These are phyloP conservation scores for Starmerella bombi DNA, from an alignment of 805 yeast species.

Conservation along the genomic window DNA sequence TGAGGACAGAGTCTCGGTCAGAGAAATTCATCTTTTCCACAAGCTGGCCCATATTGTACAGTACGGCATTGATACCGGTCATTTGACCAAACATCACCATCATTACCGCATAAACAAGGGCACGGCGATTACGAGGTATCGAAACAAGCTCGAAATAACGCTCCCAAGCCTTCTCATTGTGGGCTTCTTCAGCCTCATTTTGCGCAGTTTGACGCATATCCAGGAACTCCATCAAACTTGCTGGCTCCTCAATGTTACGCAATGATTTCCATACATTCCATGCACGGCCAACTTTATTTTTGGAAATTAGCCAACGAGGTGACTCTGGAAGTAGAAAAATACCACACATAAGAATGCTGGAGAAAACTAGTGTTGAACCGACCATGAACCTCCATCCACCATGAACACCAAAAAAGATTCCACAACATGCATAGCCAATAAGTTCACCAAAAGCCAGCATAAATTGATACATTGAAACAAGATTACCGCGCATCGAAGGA, in stretches of 20 bases:
- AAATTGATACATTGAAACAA: slow-evolving; percentile 51
- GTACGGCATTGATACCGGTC: slow-evolving; percentile 55
- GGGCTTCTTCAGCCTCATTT: slow-evolving; percentile 30
- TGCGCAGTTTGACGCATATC: slow-evolving; percentile 43
- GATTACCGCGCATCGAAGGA: slow-evolving; percentile 42
- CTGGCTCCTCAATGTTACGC: slow-evolving; percentile 35
- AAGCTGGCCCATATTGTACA: slow-evolving; percentile 50
- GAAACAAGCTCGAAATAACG: slow-evolving; percentile 40
- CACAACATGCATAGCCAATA: slow-evolving; percentile 49
- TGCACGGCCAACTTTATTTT: slow-evolving; percentile 40
- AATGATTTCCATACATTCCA: slow-evolving; percentile 37
- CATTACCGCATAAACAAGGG: slow-evolving; percentile 42
- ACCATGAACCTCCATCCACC: slow-evolving; percentile 53
- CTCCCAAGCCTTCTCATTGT: slow-evolving; percentile 30
- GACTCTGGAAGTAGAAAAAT: slow-evolving; percentile 47
- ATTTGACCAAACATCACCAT: slow-evolving; percentile 38
- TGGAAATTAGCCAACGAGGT: slow-evolving; percentile 46
- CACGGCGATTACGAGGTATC: slow-evolving; percentile 48
- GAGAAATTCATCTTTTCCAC: slow-evolving; percentile 44
- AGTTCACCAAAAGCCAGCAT: slow-evolving; percentile 57
- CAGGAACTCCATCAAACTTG: slow-evolving; percentile 40
- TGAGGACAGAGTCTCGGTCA: slow-evolving; percentile 40
- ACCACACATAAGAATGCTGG: slow-evolving; percentile 39
- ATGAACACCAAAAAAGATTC: slow-evolving; percentile 41
- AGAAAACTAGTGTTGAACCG: slow-evolving; percentile 49